A percentile compares a stretch with the other conserved stretches of the same genome.
Evolutionary conservation across 2,329 filamentous ascomycete genomes (phyloP).

Genomic region (Claviceps sp.): DNA sequence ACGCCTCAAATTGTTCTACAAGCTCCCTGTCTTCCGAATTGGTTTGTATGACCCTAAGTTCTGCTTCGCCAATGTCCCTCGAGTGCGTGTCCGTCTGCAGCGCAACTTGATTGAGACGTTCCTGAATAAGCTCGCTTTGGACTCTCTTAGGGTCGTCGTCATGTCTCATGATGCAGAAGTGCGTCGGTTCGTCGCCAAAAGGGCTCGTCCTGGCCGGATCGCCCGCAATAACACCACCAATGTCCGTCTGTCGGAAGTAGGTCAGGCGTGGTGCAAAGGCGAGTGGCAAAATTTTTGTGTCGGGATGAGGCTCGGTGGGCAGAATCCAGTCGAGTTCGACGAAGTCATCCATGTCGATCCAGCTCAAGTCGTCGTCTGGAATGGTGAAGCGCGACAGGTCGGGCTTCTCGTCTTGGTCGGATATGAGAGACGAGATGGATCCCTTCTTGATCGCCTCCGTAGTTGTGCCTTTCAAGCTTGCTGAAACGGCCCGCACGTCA

Average conservation of each 20-base stretch:
- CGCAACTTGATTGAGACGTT: slow-evolving; percentile 65
- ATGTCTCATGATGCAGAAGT: slow-evolving; percentile 88
- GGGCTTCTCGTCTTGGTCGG: slow-evolving; percentile 43
- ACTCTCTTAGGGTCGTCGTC: slow-evolving; percentile 81
- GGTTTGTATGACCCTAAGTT: slow-evolving; percentile 48
- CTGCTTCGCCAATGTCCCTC: slow-evolving; percentile 58
- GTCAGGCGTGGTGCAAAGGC: slow-evolving; percentile 91
- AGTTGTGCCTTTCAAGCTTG: slow-evolving; percentile 70
- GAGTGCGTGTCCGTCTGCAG: slow-evolving; percentile 66
- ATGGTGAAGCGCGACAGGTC: slow-evolving; percentile 87
- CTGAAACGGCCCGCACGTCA: slow-evolving; percentile 86
- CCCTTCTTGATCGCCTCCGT: slow-evolving; percentile 59
- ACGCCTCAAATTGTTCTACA: slow-evolving; percentile 46
- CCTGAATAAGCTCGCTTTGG: slow-evolving; percentile 72
- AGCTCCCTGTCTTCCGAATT: slow-evolving; percentile 35
- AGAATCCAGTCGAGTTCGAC: slow-evolving; percentile 95
- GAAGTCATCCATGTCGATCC: slow-evolving; percentile 99
- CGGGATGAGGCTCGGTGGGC: slow-evolving; percentile 76
- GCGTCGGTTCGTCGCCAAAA: slow-evolving; percentile 86
- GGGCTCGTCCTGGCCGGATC: slow-evolving; percentile 73
- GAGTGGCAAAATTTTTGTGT: slow-evolving; percentile 86
- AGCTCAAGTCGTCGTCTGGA: slow-evolving; percentile 85
- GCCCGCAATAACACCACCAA: slow-evolving; percentile 64
- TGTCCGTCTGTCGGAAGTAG: slow-evolving; percentile 94
- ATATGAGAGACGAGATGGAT: slow-evolving; percentile 35